Base-by-base conservation (phyloP, 139 green algal genomes). In the Deuterostichococcus epilithicus region DNA sequence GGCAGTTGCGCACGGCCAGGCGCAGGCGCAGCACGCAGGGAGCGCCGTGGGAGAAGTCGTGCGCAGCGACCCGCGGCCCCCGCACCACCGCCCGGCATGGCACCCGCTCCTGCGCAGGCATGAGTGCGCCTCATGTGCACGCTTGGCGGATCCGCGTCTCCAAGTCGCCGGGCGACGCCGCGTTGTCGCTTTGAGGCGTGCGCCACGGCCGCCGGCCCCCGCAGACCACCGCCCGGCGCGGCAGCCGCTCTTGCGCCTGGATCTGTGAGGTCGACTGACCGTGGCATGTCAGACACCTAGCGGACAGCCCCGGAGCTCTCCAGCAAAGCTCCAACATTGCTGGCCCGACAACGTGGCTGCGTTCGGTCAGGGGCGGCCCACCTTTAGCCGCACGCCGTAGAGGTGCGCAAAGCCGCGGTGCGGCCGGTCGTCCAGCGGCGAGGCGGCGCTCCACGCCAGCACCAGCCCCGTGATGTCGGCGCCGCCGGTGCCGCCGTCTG, bases 1-100 rank as follows among this genome's bases (percentile, higher is more conserved):
- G 71, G 47, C 82, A 87, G 87, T 92, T 94, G 74, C 81, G 75
- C 80, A 93, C 52, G 5, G 23, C 37, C 34, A 93, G 81, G 32
- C 35, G 65, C 63, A 94, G 72, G 2, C 76, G 78, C 30, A 91
- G 76, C n/a, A 86, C 47, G 60, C 85, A 92, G 44, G 88, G 68
- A 1, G 76, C 68, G 15, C 78, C 66, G 13, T 42, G 30, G 1
- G 69, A 33, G 75, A 94, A 94, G 82, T 92, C 86, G 68, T 93
- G 86, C 34, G 28, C 58, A 38, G 90, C 30, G 1, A 0, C 30
- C 15, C 26, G 8, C 20, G 36, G 35, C 1, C 79, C 78, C 26
- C 37, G 3, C 23, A 82, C 69, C 68, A 82, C 30, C 4, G 68
- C 58, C 8, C 77, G 75, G 30, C 86, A 68, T 13, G 79, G 65